Conservation (phyloP, 345 rosid species). For the Psidium guajava region DNA sequence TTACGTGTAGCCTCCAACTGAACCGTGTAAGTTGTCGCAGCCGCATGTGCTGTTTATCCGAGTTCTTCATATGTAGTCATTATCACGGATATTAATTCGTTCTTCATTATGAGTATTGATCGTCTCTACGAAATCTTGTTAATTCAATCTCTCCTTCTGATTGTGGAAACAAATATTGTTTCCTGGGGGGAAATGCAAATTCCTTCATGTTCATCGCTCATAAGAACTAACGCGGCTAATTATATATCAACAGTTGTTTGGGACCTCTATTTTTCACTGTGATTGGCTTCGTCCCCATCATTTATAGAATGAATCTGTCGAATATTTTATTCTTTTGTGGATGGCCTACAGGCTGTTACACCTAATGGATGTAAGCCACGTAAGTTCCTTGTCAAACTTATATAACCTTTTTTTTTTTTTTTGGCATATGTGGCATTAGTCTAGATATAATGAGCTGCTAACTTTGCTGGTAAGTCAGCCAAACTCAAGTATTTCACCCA, state of each 20-base stretch:
- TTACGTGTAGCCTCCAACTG: not conserved
- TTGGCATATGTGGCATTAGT: not conserved
- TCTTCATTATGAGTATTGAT: not conserved
- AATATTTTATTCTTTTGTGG: not conserved
- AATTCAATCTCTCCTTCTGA: not conserved
- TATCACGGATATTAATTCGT: not conserved
- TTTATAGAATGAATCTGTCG: not conserved
- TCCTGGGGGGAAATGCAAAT: not conserved
- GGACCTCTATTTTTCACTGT: not conserved
- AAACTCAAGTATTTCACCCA: not conserved
- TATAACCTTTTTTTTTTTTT: not conserved
- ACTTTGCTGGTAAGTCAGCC: conserved; percentile 37
- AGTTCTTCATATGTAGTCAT: not conserved
- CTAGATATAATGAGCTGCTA: not conserved
- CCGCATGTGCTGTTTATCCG: not conserved
- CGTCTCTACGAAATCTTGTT: not conserved
- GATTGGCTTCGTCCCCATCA: not conserved
- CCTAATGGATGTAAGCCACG: not conserved
- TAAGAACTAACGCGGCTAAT: not conserved
- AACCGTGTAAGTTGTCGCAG: not conserved
- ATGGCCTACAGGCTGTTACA: not conserved
- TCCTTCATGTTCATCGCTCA: not conserved
- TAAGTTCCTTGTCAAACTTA: not conserved
- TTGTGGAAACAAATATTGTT: not conserved
- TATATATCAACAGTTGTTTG: not conserved